These are phyloP conservation scores for Hypoxylon crocopeplum DNA, from an alignment of 495 filamentous ascomycete species.

Conservation along the genomic window DNA sequence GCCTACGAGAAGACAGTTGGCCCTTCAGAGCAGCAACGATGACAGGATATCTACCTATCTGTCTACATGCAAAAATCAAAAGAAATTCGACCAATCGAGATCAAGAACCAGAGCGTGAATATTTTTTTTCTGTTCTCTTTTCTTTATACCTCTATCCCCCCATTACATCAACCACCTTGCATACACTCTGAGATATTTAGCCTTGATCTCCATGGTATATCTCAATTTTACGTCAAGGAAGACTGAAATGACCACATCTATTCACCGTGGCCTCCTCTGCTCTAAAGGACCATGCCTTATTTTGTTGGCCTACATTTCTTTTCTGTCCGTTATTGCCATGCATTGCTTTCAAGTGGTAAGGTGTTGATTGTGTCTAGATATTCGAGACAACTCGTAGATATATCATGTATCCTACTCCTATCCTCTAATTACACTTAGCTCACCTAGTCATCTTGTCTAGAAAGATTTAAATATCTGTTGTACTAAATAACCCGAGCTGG, in stretches of 20 bases:
- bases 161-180: conserved; percentile 27
- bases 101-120: neutral
- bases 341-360: neutral
- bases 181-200: conserved; percentile 45
- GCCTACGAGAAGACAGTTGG: neutral
- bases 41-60: conserved; percentile 12
- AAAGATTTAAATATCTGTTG: no score
- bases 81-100: conserved; percentile 1
- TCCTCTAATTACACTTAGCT: no score
- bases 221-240: conserved; percentile 48
- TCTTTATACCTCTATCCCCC: neutral
- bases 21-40: neutral
- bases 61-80: conserved; percentile 18
- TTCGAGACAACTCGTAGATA: no score
- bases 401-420: no score
- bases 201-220: conserved; percentile 40
- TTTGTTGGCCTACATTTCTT: conserved; percentile 30
- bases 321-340: neutral
- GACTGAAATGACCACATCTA: conserved; percentile 34
- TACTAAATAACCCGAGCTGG: no score
- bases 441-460: no score
- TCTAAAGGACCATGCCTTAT: conserved; percentile 34
- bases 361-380: neutral
- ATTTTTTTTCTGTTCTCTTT: neutral
- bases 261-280: conserved; percentile 29